These are phyloP conservation scores for Davidsoniella neocaledoniae DNA, from an alignment of 2,329 filamentous ascomycete species.

Conservation along the genomic window DNA sequence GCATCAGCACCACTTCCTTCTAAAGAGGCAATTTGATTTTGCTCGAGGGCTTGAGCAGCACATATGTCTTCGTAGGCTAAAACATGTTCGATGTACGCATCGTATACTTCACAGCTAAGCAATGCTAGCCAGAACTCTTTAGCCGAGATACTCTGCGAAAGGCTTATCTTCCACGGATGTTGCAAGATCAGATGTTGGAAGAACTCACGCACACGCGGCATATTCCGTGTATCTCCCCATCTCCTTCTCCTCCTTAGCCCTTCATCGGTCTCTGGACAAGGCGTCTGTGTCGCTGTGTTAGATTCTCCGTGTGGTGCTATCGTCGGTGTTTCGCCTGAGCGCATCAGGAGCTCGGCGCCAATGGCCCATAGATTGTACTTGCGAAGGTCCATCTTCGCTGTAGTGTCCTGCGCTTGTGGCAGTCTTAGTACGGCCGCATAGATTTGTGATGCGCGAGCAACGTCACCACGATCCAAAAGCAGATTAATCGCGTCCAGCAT, in stretches of 20 bases:
- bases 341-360: constrained; percentile 69
- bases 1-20: background rate
- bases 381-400: constrained; percentile 41
- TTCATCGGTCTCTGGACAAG: background rate
- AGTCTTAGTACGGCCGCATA: constrained; percentile 8
- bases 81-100: constrained; percentile 44
- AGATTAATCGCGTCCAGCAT: constrained; percentile 9
- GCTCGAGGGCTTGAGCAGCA: constrained; percentile 5
- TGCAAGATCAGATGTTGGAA: constrained; percentile 66
- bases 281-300: background rate
- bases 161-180: constrained; percentile 48
- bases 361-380: constrained; percentile 60
- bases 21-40: background rate
- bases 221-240: constrained; percentile 30
- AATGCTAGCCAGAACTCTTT: constrained; percentile 69
- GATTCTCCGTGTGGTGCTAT: background rate
- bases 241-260: constrained; percentile 12
- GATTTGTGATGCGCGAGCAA: constrained; percentile 7
- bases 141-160: constrained; percentile 31
- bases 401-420: constrained; percentile 4
- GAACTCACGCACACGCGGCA: constrained; percentile 37
- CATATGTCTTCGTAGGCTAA: constrained; percentile 17
- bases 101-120: constrained; percentile 67
- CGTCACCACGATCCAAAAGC: constrained; percentile 5
- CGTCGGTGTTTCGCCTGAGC: constrained; percentile 18